Percentiles rank a stretch among this genome's conserved stretches.
These are phyloP conservation scores for Prunus persica DNA, from an alignment of 306 rosid species.

Conservation along the genomic window Prunus_persica_NCBIv2 NC_034014.1:24410501-24411000, in stretches of 20 bases:
- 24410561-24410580: too few species aligned
- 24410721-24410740: conserved; percentile 14
- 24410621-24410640: too few species aligned
- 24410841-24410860: not conserved
- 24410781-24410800: not conserved
- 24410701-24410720: not conserved
- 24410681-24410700: conserved; percentile 21
- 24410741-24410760: too few species aligned
- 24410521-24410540: too few species aligned
- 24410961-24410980: conserved; percentile 15
- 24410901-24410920: conserved; percentile 13
- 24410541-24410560: too few species aligned
- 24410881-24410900: conserved; percentile 41
- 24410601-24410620: too few species aligned
- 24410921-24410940: conserved; percentile 9
- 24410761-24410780: conserved; percentile 23
- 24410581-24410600: too few species aligned
- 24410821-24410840: not conserved
- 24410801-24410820: not conserved
- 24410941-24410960: conserved; percentile 14
- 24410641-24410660: too few species aligned
- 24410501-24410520: too few species aligned
- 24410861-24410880: conserved; percentile 16
- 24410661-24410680: too few species aligned
- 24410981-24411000: conserved; percentile 27